A percentile compares a stretch with the other conserved stretches of the same genome.
phyloP scores from a whole-genome alignment of 805 yeast species.

The Myxozyma mucilagina region DNA sequence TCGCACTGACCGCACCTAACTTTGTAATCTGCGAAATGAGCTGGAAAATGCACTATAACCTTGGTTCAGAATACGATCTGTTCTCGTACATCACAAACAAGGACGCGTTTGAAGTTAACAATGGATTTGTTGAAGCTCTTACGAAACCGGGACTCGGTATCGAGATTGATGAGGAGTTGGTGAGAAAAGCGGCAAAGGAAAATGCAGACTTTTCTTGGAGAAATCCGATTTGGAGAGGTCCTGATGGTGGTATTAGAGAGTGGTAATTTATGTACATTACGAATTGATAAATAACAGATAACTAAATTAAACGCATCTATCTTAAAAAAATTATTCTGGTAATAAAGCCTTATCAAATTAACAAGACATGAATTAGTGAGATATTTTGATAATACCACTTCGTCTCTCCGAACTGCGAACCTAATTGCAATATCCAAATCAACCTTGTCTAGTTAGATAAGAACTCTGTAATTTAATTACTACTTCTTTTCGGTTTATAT shows the following conservation, averaged over 20 bases:
- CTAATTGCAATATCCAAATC: no score
- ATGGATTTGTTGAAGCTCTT: slow-evolving; percentile 34
- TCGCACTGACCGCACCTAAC: slow-evolving; percentile 33
- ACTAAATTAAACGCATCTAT: no score
- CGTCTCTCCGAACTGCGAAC: no score
- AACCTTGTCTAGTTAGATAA: no score
- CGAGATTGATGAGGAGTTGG: slow-evolving; percentile 33
- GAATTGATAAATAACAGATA: neutral
- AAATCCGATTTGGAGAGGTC: slow-evolving; percentile 38
- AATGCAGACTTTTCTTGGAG: slow-evolving; percentile 33
- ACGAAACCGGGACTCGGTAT: slow-evolving; percentile 37
- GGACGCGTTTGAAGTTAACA: slow-evolving; percentile 33
- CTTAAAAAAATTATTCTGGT: neutral
- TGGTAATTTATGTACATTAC: slow-evolving; percentile 28
- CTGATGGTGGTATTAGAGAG: slow-evolving; percentile 37
- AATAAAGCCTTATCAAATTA: no score
- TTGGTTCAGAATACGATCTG: slow-evolving; percentile 32
- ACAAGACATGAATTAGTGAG: no score
- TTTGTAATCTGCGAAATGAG: slow-evolving; percentile 37
- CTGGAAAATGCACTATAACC: slow-evolving; percentile 37
- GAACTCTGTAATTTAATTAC: no score
- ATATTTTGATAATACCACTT: no score
- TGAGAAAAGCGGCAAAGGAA: slow-evolving; percentile 32
- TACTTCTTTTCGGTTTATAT: no score
- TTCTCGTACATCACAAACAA: slow-evolving; percentile 34